Evolutionary conservation across 768 basidiomycete species (phyloP).

Genomic region (Collybiopsis luxurians): DNA sequence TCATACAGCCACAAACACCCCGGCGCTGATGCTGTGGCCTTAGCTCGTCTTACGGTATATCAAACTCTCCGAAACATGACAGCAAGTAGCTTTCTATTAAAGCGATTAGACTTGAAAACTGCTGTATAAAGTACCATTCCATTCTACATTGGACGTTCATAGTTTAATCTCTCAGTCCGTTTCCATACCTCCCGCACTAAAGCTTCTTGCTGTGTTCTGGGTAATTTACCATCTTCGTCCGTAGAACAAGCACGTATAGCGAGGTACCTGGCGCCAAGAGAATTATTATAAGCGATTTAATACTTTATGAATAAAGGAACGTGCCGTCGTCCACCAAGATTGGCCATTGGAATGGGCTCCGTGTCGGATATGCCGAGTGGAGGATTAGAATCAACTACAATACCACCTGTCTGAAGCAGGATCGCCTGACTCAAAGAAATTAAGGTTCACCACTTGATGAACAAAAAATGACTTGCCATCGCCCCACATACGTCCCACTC

Average conservation of each 20-base stretch:
- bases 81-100: no score
- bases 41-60: no score
- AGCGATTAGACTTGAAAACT: no score
- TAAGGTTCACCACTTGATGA: no score
- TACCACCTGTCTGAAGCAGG: constrained; percentile 23
- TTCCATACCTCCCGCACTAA: constrained; percentile 23
- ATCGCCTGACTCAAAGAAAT: no score
- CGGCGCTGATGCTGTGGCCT: no score
- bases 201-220: constrained; percentile 19
- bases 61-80: no score
- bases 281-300: not conserved
- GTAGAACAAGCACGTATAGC: constrained; percentile 21
- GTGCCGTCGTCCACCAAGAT: constrained; percentile 18
- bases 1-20: no score
- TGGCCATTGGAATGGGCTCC: constrained; percentile 20
- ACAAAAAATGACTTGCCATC: no score
- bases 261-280: constrained; percentile 12
- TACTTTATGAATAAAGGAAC: not conserved
- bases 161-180: constrained; percentile 19
- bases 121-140: not conserved
- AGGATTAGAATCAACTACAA: constrained; percentile 22
- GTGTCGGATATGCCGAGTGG: constrained; percentile 10
- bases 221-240: constrained; percentile 13
- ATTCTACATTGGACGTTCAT: constrained; percentile 15
- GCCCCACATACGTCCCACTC: constrained; percentile 25